Percentiles rank a stretch among this genome's conserved stretches.
Conservation (phyloP, 179 eudicot genomes). For the Silene coronaria region DNA sequence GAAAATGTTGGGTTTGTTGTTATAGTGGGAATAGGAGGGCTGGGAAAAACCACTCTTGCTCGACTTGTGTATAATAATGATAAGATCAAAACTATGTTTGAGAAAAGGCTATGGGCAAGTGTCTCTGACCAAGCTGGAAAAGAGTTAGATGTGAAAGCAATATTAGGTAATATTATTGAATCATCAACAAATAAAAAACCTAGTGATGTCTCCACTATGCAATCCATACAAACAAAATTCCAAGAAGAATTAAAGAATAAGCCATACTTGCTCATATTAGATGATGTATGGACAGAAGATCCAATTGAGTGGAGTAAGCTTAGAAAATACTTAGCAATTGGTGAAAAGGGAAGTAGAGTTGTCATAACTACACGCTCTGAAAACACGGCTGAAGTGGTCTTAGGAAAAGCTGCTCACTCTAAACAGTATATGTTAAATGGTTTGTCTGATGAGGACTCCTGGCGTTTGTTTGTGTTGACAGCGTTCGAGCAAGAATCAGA, state of each 20-base stretch:
- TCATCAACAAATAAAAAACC: neutral
- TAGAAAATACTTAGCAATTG: constrained; percentile 10
- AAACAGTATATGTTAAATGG: constrained; percentile 3
- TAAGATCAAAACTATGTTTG: constrained; percentile 12
- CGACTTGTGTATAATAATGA: constrained; percentile 19
- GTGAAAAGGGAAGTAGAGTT: neutral
- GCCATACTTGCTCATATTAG: constrained; percentile 28
- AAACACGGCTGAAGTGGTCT: constrained; percentile 3
- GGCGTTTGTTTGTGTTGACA: constrained; percentile 11
- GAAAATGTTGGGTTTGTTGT: constrained; percentile 14
- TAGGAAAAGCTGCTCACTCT: neutral
- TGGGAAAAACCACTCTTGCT: constrained; percentile 35
- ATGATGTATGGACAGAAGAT: constrained; percentile 32
- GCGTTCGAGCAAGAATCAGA: constrained; percentile 3
- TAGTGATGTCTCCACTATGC: neutral
- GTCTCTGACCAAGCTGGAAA: constrained; percentile 3
- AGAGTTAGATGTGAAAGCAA: neutral
- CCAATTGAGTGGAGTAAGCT: constrained; percentile 21
- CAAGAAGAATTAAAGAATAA: neutral
- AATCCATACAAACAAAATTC: neutral
- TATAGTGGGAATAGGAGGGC: constrained; percentile 27
- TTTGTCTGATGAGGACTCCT: constrained; percentile 1
- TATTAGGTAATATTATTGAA: constrained; percentile 5
- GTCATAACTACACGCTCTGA: constrained; percentile 4
- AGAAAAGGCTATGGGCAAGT: constrained; percentile 4